A percentile compares a stretch with the other conserved stretches of the same genome.
Conservation (phyloP, 345 rosid species). For the Limnanthes douglasii region DNA sequence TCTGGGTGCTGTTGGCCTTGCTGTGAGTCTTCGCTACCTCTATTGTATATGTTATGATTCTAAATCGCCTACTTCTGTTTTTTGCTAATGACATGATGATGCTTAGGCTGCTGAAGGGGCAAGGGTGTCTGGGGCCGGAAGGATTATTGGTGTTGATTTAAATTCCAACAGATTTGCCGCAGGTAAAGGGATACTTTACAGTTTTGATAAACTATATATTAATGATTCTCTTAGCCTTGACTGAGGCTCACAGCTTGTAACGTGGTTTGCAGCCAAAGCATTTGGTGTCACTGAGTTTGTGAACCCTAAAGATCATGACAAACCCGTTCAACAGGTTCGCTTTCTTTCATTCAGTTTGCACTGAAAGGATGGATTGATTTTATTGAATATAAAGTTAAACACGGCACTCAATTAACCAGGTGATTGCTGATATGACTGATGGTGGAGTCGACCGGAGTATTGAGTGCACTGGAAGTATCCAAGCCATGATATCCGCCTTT, state of each 20-base stretch:
- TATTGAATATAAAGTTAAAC: no score
- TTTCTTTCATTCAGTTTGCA: no score
- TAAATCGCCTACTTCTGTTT: not conserved
- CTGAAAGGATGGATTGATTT: no score
- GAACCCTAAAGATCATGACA: conserved; percentile 51
- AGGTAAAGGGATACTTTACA: no score
- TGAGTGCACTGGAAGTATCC: conserved; percentile 58
- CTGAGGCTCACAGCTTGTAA: no score
- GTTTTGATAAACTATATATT: no score
- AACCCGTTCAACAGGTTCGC: conserved; percentile 60
- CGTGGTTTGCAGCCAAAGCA: conserved; percentile 48
- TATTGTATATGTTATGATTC: no score
- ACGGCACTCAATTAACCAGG: no score
- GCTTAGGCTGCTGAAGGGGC: conserved; percentile 80
- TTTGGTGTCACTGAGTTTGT: conserved; percentile 56
- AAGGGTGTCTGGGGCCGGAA: conserved; percentile 42
- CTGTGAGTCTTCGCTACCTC: conserved; percentile 16
- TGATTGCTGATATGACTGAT: conserved; percentile 60
- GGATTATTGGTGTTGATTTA: conserved; percentile 72
- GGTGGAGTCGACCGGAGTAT: conserved; percentile 78
- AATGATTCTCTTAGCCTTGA: no score
- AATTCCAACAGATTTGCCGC: conserved; percentile 34
- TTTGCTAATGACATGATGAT: not conserved
- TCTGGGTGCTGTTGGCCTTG: conserved; percentile 71
- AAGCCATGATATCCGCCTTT: conserved; percentile 78